A percentile compares a stretch with the other conserved stretches of the same genome.
Evolutionary conservation across 495 filamentous ascomycete genomes (phyloP).

Genomic region (Haplographium delicatum): DNA sequence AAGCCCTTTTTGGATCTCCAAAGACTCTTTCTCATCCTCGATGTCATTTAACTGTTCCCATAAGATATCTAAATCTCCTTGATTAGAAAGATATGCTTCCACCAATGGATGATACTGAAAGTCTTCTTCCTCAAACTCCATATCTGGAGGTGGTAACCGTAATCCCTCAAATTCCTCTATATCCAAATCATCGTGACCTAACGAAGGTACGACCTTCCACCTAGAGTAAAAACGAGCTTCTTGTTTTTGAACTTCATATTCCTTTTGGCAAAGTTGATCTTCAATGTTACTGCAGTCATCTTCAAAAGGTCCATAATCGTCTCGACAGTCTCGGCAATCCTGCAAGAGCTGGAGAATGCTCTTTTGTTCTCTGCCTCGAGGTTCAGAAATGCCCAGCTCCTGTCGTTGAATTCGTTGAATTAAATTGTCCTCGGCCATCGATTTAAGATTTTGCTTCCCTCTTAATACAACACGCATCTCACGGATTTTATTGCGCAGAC

Average conservation of each 20-base stretch:
- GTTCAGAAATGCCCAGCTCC: neutral
- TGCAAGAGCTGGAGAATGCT: neutral
- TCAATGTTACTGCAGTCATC: constrained; percentile 1
- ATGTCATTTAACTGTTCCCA: neutral
- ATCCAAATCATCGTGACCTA: neutral
- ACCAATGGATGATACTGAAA: neutral
- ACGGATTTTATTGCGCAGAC: neutral
- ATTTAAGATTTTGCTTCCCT: neutral
- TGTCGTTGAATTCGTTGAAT: neutral
- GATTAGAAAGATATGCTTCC: neutral
- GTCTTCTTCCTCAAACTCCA: neutral
- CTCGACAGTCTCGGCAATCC: neutral
- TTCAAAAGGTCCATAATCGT: neutral
- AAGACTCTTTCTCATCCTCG: neutral
- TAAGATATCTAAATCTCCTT: neutral
- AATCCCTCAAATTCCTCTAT: neutral
- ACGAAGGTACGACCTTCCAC: neutral
- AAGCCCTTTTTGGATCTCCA: neutral
- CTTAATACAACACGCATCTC: neutral
- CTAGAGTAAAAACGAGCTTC: neutral
- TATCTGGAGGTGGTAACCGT: neutral
- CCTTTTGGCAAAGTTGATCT: neutral
- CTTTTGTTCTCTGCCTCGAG: neutral
- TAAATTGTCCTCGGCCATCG: neutral
- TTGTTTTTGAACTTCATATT: neutral